Evolutionary conservation across 2,329 filamentous ascomycete species (phyloP).

Genomic region (Blumeria hordei): DNA sequence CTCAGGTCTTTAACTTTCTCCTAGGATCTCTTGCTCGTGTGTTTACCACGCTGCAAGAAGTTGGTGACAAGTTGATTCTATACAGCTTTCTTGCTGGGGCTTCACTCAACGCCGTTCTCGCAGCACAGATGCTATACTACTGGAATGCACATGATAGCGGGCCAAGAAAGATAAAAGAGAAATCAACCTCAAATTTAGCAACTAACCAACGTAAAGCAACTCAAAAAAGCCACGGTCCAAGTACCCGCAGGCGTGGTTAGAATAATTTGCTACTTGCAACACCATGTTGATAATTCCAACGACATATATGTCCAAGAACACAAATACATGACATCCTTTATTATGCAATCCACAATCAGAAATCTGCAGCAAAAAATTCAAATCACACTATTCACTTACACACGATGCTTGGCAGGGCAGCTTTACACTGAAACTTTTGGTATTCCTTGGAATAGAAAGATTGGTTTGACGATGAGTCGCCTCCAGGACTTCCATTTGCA

Average conservation of each 20-base stretch:
- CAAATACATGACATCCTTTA: no score
- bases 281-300: no score
- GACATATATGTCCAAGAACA: no score
- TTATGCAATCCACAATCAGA: no score
- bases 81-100: constrained; percentile 89
- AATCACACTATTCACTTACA: no score
- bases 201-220: constrained; percentile 6
- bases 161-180: constrained; percentile 22
- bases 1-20: constrained; percentile 92
- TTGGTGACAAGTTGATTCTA: constrained; percentile 86
- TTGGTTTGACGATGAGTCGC: no score
- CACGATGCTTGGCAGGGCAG: no score
- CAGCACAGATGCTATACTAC: constrained; percentile 82
- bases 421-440: no score
- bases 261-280: background rate
- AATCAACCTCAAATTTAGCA: constrained; percentile 10
- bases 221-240: constrained; percentile 12
- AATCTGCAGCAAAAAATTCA: no score
- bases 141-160: constrained; percentile 49
- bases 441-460: no score
- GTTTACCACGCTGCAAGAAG: constrained; percentile 93
- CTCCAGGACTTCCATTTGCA: no score
- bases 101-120: constrained; percentile 65
- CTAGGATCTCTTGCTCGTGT: constrained; percentile 78
- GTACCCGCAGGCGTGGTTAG: constrained; percentile 14